These are phyloP conservation scores for Cystobasidium tubakii DNA, from an alignment of 768 basidiomycete species.

Conservation along the genomic window DNA sequence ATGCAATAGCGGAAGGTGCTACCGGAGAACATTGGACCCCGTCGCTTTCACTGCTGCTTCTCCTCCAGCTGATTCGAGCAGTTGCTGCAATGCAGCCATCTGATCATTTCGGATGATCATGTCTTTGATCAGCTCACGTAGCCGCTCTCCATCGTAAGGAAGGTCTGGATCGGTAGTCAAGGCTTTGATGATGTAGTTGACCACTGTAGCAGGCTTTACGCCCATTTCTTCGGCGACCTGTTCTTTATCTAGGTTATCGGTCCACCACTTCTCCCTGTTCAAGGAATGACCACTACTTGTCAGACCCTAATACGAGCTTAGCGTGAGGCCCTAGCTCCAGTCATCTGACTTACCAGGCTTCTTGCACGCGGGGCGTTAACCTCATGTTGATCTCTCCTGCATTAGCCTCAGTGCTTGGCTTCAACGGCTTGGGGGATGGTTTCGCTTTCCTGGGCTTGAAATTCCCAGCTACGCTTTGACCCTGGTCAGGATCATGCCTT, in stretches of 20 bases:
- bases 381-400: not conserved
- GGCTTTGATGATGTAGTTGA: conserved; percentile 1
- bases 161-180: not conserved
- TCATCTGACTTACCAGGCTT: conserved; percentile 24
- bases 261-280: not conserved
- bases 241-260: not conserved
- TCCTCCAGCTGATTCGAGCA: not conserved
- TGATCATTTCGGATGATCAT: conserved; percentile 1
- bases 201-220: not conserved
- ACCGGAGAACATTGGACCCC: too few relatives aligned
- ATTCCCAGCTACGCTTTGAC: not conserved
- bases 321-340: too few relatives aligned
- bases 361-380: not conserved
- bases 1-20: too few relatives aligned
- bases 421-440: not conserved
- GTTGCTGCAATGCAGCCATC: not conserved
- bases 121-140: not conserved
- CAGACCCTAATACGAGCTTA: too few relatives aligned
- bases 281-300: not conserved
- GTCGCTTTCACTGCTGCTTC: not conserved
- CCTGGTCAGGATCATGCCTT: not conserved
- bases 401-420: not conserved
- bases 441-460: not conserved
- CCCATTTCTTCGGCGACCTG: not conserved
- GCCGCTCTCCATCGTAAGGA: not conserved